A percentile compares a stretch with the other conserved stretches of the same genome.
Conservation (phyloP, 805 yeast species). For the Blastobotrys peoriensis region DNA sequence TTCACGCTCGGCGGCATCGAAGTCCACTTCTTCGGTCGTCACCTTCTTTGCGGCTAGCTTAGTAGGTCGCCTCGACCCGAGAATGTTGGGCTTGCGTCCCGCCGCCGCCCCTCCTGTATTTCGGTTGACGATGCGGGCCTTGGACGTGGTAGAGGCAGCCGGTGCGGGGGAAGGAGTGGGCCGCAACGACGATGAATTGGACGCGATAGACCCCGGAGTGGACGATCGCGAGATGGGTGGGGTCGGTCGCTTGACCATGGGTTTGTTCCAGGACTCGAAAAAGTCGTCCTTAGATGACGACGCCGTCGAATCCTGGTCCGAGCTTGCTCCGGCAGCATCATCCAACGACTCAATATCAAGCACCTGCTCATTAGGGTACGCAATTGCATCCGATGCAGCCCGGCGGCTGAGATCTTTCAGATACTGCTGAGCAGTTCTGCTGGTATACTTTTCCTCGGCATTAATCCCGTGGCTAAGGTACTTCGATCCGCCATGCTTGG, state of each 20-base stretch:
- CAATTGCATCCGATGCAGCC: constrained; percentile 57
- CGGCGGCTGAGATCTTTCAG: constrained; percentile 70
- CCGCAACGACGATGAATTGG: constrained; percentile 12
- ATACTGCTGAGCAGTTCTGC: constrained; percentile 73
- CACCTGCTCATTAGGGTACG: constrained; percentile 69
- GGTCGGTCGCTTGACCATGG: constrained; percentile 39
- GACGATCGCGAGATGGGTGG: constrained; percentile 39
- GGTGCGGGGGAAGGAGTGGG: constrained; percentile 16
- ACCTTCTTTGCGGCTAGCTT: constrained; percentile 29
- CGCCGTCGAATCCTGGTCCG: constrained; percentile 19
- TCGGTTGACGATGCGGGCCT: constrained; percentile 8
- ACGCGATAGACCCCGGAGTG: constrained; percentile 24
- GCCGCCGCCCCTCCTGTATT: constrained; percentile 10
- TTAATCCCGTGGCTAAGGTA: constrained; percentile 52
- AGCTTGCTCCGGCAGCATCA: constrained; percentile 17
- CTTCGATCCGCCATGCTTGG: constrained; percentile 80
- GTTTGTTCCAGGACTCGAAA: constrained; percentile 86
- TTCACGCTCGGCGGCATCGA: constrained; percentile 64
- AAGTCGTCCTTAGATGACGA: constrained; percentile 61
- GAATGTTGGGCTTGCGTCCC: constrained; percentile 22
- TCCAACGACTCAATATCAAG: constrained; percentile 41
- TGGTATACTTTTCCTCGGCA: constrained; percentile 72
- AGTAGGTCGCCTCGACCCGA: constrained; percentile 25
- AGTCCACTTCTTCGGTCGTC: constrained; percentile 47
- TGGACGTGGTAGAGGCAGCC: constrained; percentile 19